phyloP scores from a whole-genome alignment of 495 filamentous ascomycete genomes.

The Penicillium ochrochloron region DNA sequence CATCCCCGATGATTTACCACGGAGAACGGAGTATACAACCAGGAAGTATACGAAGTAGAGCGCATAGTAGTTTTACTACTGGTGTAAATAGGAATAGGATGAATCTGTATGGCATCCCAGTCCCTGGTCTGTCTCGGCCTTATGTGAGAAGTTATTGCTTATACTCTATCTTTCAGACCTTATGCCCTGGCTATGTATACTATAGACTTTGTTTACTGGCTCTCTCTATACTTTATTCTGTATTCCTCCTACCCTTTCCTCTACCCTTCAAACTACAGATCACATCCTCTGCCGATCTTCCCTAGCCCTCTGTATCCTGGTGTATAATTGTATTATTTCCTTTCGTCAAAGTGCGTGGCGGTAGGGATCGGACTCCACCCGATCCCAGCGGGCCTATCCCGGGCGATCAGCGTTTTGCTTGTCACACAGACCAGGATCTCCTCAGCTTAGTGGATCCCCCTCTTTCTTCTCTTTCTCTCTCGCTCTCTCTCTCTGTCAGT shows the following conservation, averaged over 20 bases:
- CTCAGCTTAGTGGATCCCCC: slow-evolving; percentile 32
- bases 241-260: not conserved
- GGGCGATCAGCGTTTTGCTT: slow-evolving; percentile 33
- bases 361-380: slow-evolving; percentile 24
- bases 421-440: slow-evolving; percentile 41
- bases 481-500: not conserved
- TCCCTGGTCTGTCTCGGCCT: not conserved
- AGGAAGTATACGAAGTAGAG: too few relatives aligned
- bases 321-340: not conserved
- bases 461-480: slow-evolving; percentile 19
- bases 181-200: not conserved
- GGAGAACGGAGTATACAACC: not conserved
- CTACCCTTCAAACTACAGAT: not conserved
- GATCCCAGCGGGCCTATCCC: slow-evolving; percentile 31
- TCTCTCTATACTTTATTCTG: not conserved
- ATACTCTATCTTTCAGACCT: not conserved
- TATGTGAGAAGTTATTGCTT: not conserved
- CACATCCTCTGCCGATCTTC: not conserved
- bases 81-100: not conserved
- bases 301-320: not conserved
- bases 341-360: slow-evolving; percentile 21
- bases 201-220: not conserved
- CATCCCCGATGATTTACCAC: slow-evolving; percentile 1
- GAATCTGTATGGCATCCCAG: not conserved
- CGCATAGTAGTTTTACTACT: not conserved